Base-by-base conservation (phyloP, 176 grass and related monocot species). In the Stipa capillata region DNA sequence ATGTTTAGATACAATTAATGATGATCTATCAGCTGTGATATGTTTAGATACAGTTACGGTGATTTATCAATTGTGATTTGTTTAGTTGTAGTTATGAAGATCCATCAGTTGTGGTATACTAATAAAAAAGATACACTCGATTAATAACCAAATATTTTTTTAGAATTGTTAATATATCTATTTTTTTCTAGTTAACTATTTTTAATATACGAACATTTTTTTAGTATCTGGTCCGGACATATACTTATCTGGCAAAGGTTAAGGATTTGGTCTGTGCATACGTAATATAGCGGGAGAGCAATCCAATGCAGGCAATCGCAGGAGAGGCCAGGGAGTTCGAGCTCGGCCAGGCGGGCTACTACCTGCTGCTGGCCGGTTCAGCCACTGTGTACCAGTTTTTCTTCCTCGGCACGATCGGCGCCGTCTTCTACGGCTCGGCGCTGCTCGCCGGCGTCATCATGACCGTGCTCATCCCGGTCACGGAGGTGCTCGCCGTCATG, bases 361-460 rank as follows among this genome's bases (percentile, higher is more conserved):
- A 94, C 85, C 60, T 90, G n/a, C 72, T 97, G 13, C 45, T 97
- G 4, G 24, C 73, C 14, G 83, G 72, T 7, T 66, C 76, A 10
- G 85, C 87, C 5, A 15, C 44, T 23, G 47, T 92, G 41, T 97
- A 85, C 75, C 89, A 92, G 29, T 94, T 68, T 82, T 92, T 92
- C 89, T 88, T 94, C 50, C 62, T 97, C 6, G 94, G 94, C n/a
- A 87, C 91, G 4, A 82, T 94, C 14, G 91, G 94, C 32, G 76
- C 85, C 58, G 69, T 94, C 80, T 97, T 88, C 87, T 94, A 86
- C 59, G 94, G 85, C 39, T 90, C 87, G 32, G 83, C 94, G 4
- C 76, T 97, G 39, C 85, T 97, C 24, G 89, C 91, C 1, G 94
- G 94, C 16, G 84, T 97, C 25, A 36, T 97, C 79, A 58, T 92